Evolutionary conservation across 1,284 basidiomycete species (phyloP), one percentile per base, ranked within the genome.

Genomic region (Inonotus obliquus): DNA sequence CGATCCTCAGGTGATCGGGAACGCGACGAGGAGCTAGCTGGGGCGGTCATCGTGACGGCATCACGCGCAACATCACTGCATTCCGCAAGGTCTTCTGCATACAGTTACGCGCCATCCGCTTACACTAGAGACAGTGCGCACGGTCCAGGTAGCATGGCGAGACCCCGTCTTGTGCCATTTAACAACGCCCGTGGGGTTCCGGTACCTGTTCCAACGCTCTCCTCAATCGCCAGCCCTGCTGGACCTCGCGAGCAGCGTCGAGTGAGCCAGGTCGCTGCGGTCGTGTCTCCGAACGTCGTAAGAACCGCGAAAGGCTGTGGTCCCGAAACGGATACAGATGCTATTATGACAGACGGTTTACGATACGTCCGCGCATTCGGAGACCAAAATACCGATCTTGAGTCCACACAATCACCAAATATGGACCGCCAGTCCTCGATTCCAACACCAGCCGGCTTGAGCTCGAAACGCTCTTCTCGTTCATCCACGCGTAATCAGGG

Each of bases 121-220:
- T 66, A 71, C 6, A 69, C 72, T 17, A 63, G 61, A 13, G 57
- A 39, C 35, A 35, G 49, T n/a, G 13, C 29, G 4, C 65, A 66
- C 37, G 45, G 37, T 5, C 62, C 63, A 52, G 65, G 61, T 23
- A 54, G 65, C 7, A 69, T 68, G 44, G 67, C 75, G 19, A 79
- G 81, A 17, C 84, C 87, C 44, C 80, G 86, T 29, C 72, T 92
- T n/a, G 87, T 91, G 32, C 86, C 85, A 44, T 90, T 92, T 69
- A 89, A 84, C 4, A 83, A 81, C 66, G 82, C 85, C 25, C 79
- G 80, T 32, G 82, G 84, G n/a, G 86, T 89, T 23, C 86, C 86
- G 37, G 86, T 88, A 25, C 86, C 86, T 37, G 78, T 55, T 71
- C 73, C 52, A 71, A 71, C 67, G 71, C 67, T 63, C 69, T 66